phyloP scores from a whole-genome alignment of 345 rosid genomes.

The Cardamine resedifolia region DNA sequence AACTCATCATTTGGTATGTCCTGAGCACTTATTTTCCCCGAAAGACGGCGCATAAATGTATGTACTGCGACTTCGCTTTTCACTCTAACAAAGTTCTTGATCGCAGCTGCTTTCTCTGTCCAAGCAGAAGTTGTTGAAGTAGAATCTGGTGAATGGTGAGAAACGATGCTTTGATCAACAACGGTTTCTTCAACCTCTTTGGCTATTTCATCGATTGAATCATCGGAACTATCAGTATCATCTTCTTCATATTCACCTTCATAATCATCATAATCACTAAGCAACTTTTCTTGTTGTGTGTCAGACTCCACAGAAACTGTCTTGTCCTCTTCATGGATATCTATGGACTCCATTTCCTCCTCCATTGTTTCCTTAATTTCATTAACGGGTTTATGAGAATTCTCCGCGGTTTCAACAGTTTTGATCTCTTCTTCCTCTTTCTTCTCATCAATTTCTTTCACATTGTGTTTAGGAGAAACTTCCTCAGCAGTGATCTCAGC shows the following conservation, averaged over 20 bases:
- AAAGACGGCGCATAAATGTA: slow-evolving; percentile 53
- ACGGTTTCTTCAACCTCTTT: slow-evolving; percentile 34
- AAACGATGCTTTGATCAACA: slow-evolving; percentile 17
- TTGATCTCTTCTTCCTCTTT: slow-evolving; percentile 25
- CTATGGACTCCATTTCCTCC: slow-evolving; percentile 34
- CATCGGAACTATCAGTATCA: slow-evolving; percentile 20
- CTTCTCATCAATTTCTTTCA: slow-evolving; percentile 25
- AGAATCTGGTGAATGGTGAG: slow-evolving; percentile 40
- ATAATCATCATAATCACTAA: slow-evolving; percentile 22
- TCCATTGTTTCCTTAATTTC: slow-evolving; percentile 22
- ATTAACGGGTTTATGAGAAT: neutral
- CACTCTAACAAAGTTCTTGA: slow-evolving; percentile 65
- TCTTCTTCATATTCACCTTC: slow-evolving; percentile 28
- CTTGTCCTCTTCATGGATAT: slow-evolving; percentile 23
- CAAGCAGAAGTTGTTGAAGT: slow-evolving; percentile 45
- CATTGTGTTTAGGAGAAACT: slow-evolving; percentile 27
- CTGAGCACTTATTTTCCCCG: slow-evolving; percentile 43
- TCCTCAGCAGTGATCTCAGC: slow-evolving; percentile 24
- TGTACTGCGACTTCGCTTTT: slow-evolving; percentile 68
- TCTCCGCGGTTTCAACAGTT: neutral
- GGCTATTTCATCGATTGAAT: slow-evolving; percentile 33
- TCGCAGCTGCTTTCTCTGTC: slow-evolving; percentile 70
- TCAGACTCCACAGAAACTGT: neutral
- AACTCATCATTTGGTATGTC: slow-evolving; percentile 37
- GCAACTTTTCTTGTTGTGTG: slow-evolving; percentile 3